Base-by-base conservation (phyloP, 768 basidiomycete species). In the Dacryopinax spathularia region DNA sequence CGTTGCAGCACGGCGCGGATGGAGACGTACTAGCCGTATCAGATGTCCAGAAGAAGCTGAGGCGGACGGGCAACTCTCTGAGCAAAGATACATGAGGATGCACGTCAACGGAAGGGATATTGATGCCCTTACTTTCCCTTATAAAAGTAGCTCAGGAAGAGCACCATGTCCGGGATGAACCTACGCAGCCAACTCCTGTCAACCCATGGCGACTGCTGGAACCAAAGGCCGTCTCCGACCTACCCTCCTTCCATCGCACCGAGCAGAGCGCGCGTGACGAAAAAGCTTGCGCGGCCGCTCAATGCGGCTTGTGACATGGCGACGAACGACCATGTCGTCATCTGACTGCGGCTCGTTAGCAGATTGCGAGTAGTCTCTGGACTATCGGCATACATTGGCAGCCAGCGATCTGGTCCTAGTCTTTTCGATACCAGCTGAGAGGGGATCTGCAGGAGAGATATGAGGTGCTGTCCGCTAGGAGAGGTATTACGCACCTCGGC, bases 41-140 rank as follows among this genome's bases (percentile, higher is more conserved):
- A 2, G 82, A 82, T 31, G 81, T 76, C 85, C 84, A 88, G 76
- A 87, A 87, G 68, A 78, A 82, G 0, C 84, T 84, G 10, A 88
- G 75, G n/a, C 86, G 80, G 43, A 86, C 79, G 1, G 85, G 83
- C 0, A 86, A 80, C 82, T 66, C 25, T 29, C 48, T 56, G 48
- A 3, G 13, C 25, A 5, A 9, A n/a, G n/a, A n/a, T n/a, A n/a
- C 5, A 18, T 56, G 5, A 56, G 48, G 15, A 56, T 37, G 48
- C 4, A 7, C 31, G 4, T 18, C 25, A 18, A 9, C 15, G 25
- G 13, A 25, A 13, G 6, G 25, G 5, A 27, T 20, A 13, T n/a
- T n/a, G 35, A 13, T 29, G 41, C 29, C 73, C 79, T 69, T 66
- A 81, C 82, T 73, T 71, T 84, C 82, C 15, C 67, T 73, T 84